Percentiles rank a stretch among this genome's conserved stretches.
Evolutionary conservation across 2,329 filamentous ascomycete species (phyloP).

Genomic region (Paraphaeosphaeria sporulosa): DNA sequence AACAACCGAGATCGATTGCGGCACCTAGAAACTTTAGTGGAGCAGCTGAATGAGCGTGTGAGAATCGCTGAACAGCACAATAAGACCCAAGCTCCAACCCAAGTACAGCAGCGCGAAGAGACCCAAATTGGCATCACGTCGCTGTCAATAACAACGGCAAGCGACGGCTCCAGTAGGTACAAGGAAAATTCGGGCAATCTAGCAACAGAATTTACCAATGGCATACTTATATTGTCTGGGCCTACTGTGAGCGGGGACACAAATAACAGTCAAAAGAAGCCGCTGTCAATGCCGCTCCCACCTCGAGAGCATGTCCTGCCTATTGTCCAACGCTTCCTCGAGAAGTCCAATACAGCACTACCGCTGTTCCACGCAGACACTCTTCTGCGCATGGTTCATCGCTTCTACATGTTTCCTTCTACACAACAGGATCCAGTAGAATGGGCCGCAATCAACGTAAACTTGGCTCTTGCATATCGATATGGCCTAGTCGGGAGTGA

Average conservation of each 20-base stretch:
- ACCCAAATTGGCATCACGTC: conserved; percentile 6
- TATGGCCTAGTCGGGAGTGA: conserved; percentile 18
- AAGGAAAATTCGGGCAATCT: no score
- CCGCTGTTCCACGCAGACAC: conserved; percentile 32
- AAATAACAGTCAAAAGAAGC: conserved; percentile 7
- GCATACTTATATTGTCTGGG: no score
- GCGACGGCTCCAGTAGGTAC: not conserved
- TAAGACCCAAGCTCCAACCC: conserved; percentile 15
- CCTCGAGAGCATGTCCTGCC: conserved; percentile 30
- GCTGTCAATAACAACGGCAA: conserved; percentile 4
- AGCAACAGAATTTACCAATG: no score
- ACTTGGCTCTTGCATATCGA: conserved; percentile 36
- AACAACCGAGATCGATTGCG: conserved; percentile 17
- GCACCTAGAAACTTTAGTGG: conserved; percentile 20
- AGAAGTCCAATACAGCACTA: conserved; percentile 29
- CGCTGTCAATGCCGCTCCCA: conserved; percentile 26
- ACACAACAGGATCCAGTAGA: conserved; percentile 29
- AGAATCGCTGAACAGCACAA: conserved; percentile 16
- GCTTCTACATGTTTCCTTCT: conserved; percentile 24
- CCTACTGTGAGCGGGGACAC: not conserved
- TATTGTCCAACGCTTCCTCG: conserved; percentile 26
- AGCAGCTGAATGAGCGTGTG: conserved; percentile 22
- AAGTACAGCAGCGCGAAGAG: conserved; percentile 12
- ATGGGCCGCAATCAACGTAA: conserved; percentile 43
- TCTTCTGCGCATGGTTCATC: conserved; percentile 26